A percentile compares a stretch with the other conserved stretches of the same genome.
These are phyloP conservation scores for Drosera spatulata DNA, from an alignment of 179 eudicot species.

Conservation along the genomic window DNA sequence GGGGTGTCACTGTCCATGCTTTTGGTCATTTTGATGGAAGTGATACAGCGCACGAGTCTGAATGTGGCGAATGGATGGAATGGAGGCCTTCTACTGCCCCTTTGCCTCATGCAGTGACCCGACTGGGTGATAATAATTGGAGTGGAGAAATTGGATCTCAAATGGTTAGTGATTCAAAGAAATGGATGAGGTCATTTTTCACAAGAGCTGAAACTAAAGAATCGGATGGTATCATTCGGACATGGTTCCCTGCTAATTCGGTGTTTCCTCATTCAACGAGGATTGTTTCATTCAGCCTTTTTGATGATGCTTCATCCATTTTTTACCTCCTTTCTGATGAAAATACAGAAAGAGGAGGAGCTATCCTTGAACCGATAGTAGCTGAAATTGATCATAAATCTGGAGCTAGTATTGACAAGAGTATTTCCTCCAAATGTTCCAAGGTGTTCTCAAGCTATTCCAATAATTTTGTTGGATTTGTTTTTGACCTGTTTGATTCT, in stretches of 20 bases:
- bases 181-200: slow-evolving; percentile 63
- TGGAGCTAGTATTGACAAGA: slow-evolving; percentile 13
- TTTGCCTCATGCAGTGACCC: slow-evolving; percentile 12
- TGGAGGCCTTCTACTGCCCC: slow-evolving; percentile 59
- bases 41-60: slow-evolving; percentile 14
- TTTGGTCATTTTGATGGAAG: slow-evolving; percentile 31
- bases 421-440: slow-evolving; percentile 36
- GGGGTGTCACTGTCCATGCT: slow-evolving; percentile 76
- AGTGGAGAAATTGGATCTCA: slow-evolving; percentile 7
- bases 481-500: slow-evolving; percentile 23
- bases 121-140: slow-evolving; percentile 16
- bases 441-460: slow-evolving; percentile 64
- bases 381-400: slow-evolving; percentile 10
- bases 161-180: slow-evolving; percentile 21
- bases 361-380: slow-evolving; percentile 12
- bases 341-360: slow-evolving; percentile 11
- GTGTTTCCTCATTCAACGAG: slow-evolving; percentile 33
- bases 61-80: slow-evolving; percentile 66
- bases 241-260: slow-evolving; percentile 49
- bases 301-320: slow-evolving; percentile 32
- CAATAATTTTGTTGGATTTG: slow-evolving; percentile 61
- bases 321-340: slow-evolving; percentile 25
- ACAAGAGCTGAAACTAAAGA: slow-evolving; percentile 34
- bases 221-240: slow-evolving; percentile 39
- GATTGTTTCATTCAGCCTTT: slow-evolving; percentile 59